Evolutionary conservation across 305 asterid species (phyloP), one percentile per base, ranked within the genome.

Genomic region (Caryopteris hybrid): DNA sequence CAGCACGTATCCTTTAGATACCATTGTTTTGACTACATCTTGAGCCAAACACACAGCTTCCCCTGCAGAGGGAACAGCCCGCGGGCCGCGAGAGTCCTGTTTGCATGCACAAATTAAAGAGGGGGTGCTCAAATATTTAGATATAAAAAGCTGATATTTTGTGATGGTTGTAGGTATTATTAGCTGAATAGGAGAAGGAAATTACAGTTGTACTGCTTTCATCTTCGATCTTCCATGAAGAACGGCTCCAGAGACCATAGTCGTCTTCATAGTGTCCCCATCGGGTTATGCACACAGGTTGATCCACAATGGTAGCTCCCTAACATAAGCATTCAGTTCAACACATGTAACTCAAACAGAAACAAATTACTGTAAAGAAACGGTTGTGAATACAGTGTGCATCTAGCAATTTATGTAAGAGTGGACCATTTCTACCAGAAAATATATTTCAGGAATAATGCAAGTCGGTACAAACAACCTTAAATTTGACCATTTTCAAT

Each of bases 261-360:
- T 81, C 91, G 22, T 86, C 96, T 53, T 90, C 94, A 17, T 84
- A 77, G 71, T 81, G 82, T 25, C 97, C 97, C 97, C 98, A 90
- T 43, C 85, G 88, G 64, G 91, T 47, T 83, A 92, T 85, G 92
- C 92, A 88, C 50, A 92, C 95, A 27, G 87, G 94, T 75, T 86
- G 97, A 74, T 90, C 98, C 74, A 83, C 79, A 52, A 92, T 87
- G 53, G 95, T 81, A 46, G 97, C 93, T 70, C 97, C 98, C 98
- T 92, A 52, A 71, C 53, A 64, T 43, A 31, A 67, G 47, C 55
- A 70, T 53, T 46, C 14, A 17, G 62, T 61, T 31, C 34, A 59
- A 41, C 51, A 39, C 13, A 53, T 7, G n/a, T 50, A 31, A 41
- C 48, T 64, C 18, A n/a, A 11, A 47, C 29, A 63, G 59, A 31